Base-by-base conservation (phyloP, 208 protist genomes). In the Phytomonas francai region DNA sequence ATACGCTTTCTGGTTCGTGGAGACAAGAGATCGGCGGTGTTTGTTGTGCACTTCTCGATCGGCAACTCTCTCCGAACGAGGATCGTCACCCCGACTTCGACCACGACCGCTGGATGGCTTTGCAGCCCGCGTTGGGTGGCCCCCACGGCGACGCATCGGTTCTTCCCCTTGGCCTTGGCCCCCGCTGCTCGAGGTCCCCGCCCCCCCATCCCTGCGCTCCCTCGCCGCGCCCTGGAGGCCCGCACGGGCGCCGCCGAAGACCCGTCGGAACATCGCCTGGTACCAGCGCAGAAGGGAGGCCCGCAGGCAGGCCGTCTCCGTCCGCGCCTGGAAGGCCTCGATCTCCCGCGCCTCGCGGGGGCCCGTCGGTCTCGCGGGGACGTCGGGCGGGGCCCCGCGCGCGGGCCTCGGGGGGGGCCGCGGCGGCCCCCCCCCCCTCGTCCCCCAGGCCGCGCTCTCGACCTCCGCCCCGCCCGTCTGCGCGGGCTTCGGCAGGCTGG, bases 261-360 rank as follows among this genome's bases (percentile, higher is more conserved):
- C 39, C 8, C 39, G 9, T 45, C 39, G 39, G 77, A 90, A 87
- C 84, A 90, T 87, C 2, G 58, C 29, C 45, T 64, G 73, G 63
- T 84, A 90, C 84, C 84, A 90, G 19, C 65, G 72, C n/a, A 79
- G 84, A 3, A 90, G 29, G 34, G 74, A 90, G 11, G 16, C 19
- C 56, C 73, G 64, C 34, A 87, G 51, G 33, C 74, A 36, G 27
- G 60, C 49, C 31, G 29, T 12, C 71, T 85, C 79, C 56, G 77
- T 80, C 11, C 36, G 42, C 30, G 72, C 64, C 7, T 84, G 63
- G 19, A 59, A 60, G 5, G 63, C 31, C 63, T 73, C 39, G 4
- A 78, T 59, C 63, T 81, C 19, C 11, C 39, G 77, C 56, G 31
- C 60, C 36, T 81, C 59, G 29, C 84, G 64, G 27, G n/a, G n/a